These are phyloP conservation scores for Verbena officinalis DNA, from an alignment of 257 asterid genomes.

Conservation along the genomic window DNA sequence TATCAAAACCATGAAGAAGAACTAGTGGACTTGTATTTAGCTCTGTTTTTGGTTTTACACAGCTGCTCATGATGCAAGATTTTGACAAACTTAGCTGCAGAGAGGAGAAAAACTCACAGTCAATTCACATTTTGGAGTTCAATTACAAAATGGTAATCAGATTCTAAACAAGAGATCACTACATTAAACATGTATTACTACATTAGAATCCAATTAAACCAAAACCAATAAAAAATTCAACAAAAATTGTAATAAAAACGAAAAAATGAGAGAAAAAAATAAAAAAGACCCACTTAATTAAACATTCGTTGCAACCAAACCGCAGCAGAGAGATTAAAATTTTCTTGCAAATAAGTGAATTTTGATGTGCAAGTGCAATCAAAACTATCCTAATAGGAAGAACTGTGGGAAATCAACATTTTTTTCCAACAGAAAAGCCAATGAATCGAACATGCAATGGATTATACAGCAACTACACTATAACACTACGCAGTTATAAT, in stretches of 20 bases:
- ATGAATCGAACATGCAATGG: conserved; percentile 20
- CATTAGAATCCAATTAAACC: not conserved
- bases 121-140: not conserved
- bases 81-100: conserved; percentile 62
- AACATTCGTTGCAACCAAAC: not conserved
- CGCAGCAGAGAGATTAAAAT: conserved; percentile 3
- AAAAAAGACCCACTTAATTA: not conserved
- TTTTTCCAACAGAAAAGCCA: not conserved
- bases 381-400: conserved; percentile 22
- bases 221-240: not conserved
- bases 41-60: conserved; percentile 62
- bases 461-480: not conserved
- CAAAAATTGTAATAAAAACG: not conserved
- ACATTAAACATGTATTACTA: conserved; percentile 1
- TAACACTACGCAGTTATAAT: not conserved
- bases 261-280: not conserved
- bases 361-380: conserved; percentile 35
- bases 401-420: conserved; percentile 31
- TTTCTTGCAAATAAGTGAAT: not conserved
- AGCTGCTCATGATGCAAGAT: conserved; percentile 72
- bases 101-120: not conserved
- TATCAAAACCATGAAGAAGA: conserved; percentile 97
- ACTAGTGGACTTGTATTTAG: conserved; percentile 57
- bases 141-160: too few species aligned
- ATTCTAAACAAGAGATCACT: too few species aligned